A percentile compares a stretch with the other conserved stretches of the same genome.
phyloP scores from a whole-genome alignment of 768 basidiomycete genomes.

The Podaxis sp. region DNA sequence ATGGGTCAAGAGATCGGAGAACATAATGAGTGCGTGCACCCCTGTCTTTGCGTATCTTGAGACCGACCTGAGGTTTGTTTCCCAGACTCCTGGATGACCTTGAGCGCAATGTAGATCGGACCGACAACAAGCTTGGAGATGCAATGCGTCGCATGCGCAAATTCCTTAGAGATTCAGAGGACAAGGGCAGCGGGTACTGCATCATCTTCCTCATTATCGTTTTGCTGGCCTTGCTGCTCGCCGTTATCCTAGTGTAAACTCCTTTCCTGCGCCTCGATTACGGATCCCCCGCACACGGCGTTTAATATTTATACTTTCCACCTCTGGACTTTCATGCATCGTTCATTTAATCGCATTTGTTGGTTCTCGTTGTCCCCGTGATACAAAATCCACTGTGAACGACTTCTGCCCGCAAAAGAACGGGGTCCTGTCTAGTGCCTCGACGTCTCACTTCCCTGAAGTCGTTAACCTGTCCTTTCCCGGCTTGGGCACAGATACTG shows the following conservation, averaged over 20 bases:
- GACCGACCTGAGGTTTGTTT: slow-evolving; percentile 2
- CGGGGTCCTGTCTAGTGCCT: no score
- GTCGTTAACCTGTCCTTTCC: slow-evolving; percentile 21
- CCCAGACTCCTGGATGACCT: slow-evolving; percentile 79
- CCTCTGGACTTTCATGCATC: neutral
- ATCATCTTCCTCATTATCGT: slow-evolving; percentile 83
- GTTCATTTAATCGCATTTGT: neutral
- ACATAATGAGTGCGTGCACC: slow-evolving; percentile 74
- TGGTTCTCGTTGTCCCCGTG: neutral
- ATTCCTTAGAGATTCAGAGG: slow-evolving; percentile 87
- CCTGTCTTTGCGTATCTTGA: neutral
- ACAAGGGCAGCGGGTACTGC: slow-evolving; percentile 89
- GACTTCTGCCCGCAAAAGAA: no score
- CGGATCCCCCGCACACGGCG: neutral
- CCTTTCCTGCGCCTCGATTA: neutral
- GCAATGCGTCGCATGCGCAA: slow-evolving; percentile 73
- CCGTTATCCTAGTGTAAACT: slow-evolving; percentile 70
- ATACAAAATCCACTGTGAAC: neutral
- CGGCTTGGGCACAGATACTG: slow-evolving; percentile 35
- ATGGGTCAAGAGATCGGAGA: slow-evolving; percentile 93
- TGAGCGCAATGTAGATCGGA: slow-evolving; percentile 67
- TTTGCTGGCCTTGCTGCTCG: slow-evolving; percentile 71
- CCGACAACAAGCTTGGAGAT: slow-evolving; percentile 61
- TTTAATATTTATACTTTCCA: neutral
- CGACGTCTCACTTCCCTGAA: neutral